Base-by-base conservation (phyloP, 2,329 filamentous ascomycete species). In the Mycosphaerella arachidis region DNA sequence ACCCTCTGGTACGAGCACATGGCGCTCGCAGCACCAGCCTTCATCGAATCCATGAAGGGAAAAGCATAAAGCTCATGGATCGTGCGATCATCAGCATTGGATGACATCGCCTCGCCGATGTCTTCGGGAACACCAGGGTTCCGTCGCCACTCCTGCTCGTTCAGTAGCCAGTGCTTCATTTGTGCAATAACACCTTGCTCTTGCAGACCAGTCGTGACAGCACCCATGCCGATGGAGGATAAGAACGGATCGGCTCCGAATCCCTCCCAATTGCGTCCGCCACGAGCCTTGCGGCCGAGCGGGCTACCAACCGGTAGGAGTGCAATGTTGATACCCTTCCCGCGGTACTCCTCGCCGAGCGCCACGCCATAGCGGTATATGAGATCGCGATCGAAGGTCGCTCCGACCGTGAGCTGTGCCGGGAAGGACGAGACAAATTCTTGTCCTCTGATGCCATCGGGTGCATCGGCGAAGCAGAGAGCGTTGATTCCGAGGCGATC, bases 351-450 rank as follows among this genome's bases (percentile, higher is more conserved):
- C 10, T 75, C 75, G 0, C 81, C 84, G 74, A 86, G 81, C 33
- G 81, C 77, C 4, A 75, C 72, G 0, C 76, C 84, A 10, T 82
- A 74, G n/a, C 76, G 72, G 55, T 84, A 80, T 0, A 83, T 79
- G 48, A 86, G 69, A 12, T 79, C 77, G 55, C 73, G 76, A 60
- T 86, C 82, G 82, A 84, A 86, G 0, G 74, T 70, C 6, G 75
- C 73, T 3, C 74, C 77, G 1, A 75, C 69, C 3, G 66, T 91
- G 66, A 93, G 89, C n/a, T 89, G 90, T 8, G 89, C 82, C 0
- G 90, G 90, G 67, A 93, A 94, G 0, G 85, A 88, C 0, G 89
- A 92, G 55, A 87, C 85, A 61, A 90, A 85, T 64, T 92, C 88
- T 0, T 88, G 85, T n/a, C 84, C 84, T 30, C 88, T 84, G 13